Evolutionary conservation across 148 eudicot genomes (phyloP).

Genomic region (Camellia lanceoleosa): DNA sequence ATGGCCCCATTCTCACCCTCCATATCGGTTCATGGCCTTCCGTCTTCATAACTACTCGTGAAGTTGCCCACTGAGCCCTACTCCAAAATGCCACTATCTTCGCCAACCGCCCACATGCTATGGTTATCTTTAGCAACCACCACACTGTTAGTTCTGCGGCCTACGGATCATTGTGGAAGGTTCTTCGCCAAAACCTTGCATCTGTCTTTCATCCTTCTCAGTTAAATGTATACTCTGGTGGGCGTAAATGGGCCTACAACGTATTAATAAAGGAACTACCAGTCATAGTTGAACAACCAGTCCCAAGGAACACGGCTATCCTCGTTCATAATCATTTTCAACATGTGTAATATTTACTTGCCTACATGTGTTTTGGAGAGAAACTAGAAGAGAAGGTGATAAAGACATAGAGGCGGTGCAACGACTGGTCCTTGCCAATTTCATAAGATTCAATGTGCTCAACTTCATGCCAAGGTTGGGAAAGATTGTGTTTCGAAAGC

Average conservation of each 20-base stretch:
- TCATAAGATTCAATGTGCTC: conserved; percentile 23
- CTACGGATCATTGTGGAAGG: conserved; percentile 35
- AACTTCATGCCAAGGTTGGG: conserved; percentile 21
- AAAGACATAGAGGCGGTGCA: conserved; percentile 24
- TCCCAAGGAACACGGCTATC: neutral
- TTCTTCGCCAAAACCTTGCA: conserved; percentile 20
- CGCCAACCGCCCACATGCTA: conserved; percentile 33
- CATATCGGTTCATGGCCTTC: conserved; percentile 17
- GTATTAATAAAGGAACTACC: conserved; percentile 6
- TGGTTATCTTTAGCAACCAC: conserved; percentile 31
- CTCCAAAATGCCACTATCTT: conserved; percentile 36
- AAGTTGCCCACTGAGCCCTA: conserved; percentile 36
- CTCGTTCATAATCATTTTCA: conserved; percentile 26
- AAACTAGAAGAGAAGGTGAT: conserved; percentile 18
- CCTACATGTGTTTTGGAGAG: conserved; percentile 31
- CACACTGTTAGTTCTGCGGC: conserved; percentile 34
- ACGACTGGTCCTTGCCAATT: conserved; percentile 10
- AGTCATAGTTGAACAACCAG: neutral
- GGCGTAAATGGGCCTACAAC: conserved; percentile 12
- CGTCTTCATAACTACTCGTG: conserved; percentile 24
- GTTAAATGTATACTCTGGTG: neutral
- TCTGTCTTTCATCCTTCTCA: conserved; percentile 15
- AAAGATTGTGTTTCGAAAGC: conserved; percentile 23
- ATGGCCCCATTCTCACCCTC: conserved; percentile 38
- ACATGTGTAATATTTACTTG: conserved; percentile 28